A percentile compares a stretch with the other conserved stretches of the same genome.
Evolutionary conservation across 805 yeast species (phyloP).

Genomic region (Clavispora fructus): DNA sequence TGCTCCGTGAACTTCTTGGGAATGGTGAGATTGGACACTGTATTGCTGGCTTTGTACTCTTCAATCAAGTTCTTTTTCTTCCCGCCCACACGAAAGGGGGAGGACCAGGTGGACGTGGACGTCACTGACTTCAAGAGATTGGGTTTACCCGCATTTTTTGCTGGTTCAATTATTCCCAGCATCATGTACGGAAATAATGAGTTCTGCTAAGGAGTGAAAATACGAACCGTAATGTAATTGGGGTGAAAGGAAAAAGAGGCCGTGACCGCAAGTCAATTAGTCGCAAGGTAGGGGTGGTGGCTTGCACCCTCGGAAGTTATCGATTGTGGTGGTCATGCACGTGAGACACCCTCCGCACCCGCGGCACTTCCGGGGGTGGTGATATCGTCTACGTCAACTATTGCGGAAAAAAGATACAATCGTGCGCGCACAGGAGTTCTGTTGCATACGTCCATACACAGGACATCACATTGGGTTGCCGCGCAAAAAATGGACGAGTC

Average conservation of each 20-base stretch:
- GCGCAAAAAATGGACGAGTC: conserved; percentile 60
- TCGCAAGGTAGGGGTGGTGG: conserved; percentile 1
- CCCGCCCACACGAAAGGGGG: conserved; percentile 34
- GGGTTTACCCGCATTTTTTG: not conserved
- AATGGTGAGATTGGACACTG: conserved; percentile 28
- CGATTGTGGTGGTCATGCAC: no score
- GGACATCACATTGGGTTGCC: no score
- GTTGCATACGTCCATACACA: no score
- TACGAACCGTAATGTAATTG: not conserved
- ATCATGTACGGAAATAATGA: not conserved
- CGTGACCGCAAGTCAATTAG: not conserved
- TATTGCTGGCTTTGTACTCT: conserved; percentile 31
- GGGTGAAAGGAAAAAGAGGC: not conserved
- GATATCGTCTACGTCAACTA: not conserved
- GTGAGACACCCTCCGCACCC: no score
- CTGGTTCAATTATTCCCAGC: not conserved
- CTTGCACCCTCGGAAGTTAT: not conserved
- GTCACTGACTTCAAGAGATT: conserved; percentile 15
- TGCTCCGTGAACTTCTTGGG: conserved; percentile 38
- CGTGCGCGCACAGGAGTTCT: not conserved
- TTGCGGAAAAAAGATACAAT: not conserved
- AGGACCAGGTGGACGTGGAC: conserved; percentile 33
- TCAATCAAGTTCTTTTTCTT: conserved; percentile 27
- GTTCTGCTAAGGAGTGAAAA: not conserved
- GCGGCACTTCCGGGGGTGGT: not conserved